Conservation (phyloP, 2,329 filamentous ascomycete genomes). For the Myotisia sp. region DNA sequence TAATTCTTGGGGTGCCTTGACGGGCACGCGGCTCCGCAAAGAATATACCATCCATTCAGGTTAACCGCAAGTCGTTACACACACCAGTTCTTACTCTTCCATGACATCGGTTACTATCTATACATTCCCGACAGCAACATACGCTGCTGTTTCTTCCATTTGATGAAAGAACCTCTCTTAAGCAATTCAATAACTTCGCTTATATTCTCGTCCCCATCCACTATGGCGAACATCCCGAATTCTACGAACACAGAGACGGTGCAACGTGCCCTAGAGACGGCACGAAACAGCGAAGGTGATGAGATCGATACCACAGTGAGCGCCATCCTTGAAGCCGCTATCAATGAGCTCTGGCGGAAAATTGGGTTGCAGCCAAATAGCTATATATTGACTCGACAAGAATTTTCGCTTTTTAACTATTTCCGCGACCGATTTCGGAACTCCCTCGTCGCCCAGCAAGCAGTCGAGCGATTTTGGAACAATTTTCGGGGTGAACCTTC, state of each 20-base stretch:
- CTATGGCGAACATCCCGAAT: slow-evolving; percentile 25
- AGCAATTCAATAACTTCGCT: no score
- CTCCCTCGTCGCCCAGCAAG: slow-evolving; percentile 35
- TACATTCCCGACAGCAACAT: no score
- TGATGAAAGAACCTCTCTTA: no score
- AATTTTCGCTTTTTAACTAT: slow-evolving; percentile 80
- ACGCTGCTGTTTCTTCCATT: no score
- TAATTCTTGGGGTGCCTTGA: no score
- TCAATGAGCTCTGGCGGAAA: slow-evolving; percentile 52
- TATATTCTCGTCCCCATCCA: neutral
- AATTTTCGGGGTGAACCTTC: slow-evolving; percentile 19
- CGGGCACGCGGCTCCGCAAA: no score
- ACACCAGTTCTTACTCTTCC: no score
- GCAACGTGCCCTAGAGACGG: slow-evolving; percentile 57
- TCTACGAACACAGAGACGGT: slow-evolving; percentile 33
- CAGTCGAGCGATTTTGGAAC: slow-evolving; percentile 45
- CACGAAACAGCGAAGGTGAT: slow-evolving; percentile 57
- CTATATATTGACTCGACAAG: slow-evolving; percentile 62
- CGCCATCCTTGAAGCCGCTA: slow-evolving; percentile 50
- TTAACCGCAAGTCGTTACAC: no score
- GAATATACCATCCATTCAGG: no score
- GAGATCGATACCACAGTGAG: slow-evolving; percentile 48
- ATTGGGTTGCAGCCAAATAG: slow-evolving; percentile 47
- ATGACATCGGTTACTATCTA: no score
- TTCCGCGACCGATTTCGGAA: slow-evolving; percentile 54